Conservation (phyloP, 2,329 filamentous ascomycete genomes). For the Aspergillus ochraceus region DNA sequence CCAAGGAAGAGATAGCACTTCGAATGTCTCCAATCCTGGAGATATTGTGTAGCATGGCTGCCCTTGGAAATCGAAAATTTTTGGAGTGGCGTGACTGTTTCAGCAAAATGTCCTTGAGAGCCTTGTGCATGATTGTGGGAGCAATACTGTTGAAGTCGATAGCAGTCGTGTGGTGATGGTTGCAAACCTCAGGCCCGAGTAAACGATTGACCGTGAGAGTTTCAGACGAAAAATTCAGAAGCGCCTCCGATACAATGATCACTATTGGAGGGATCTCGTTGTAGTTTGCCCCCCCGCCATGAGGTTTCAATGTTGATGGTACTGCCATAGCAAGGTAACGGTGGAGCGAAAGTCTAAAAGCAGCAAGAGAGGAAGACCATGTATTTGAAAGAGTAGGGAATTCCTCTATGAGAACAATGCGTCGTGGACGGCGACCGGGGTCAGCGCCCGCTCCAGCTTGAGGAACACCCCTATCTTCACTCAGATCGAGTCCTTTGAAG, state of each 20-base stretch:
- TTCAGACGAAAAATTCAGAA: conserved; percentile 81
- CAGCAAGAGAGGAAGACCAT: conserved; percentile 62
- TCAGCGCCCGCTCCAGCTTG: conserved; percentile 4
- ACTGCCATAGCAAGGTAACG: conserved; percentile 71
- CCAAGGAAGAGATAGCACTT: conserved; percentile 85
- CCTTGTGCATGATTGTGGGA: conserved; percentile 79
- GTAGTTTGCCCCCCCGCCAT: conserved; percentile 19
- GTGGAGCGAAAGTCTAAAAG: conserved; percentile 73
- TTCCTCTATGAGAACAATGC: conserved; percentile 75
- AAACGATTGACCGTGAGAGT: conserved; percentile 91
- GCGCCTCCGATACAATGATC: conserved; percentile 87
- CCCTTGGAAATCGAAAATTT: conserved; percentile 72
- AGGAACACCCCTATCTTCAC: conserved; percentile 8
- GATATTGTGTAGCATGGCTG: conserved; percentile 73
- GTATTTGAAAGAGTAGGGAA: conserved; percentile 74
- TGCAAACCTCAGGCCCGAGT: conserved; percentile 80
- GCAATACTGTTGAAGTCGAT: conserved; percentile 95
- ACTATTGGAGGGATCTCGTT: conserved; percentile 69
- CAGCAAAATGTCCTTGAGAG: conserved; percentile 74
- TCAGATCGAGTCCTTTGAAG: conserved; percentile 69
- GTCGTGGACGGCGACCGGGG: conserved; percentile 30
- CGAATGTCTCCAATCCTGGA: conserved; percentile 89
- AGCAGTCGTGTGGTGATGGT: conserved; percentile 73
- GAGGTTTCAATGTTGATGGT: conserved; percentile 44
- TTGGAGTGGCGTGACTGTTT: conserved; percentile 83